Base-by-base conservation (phyloP, 73 alveolate genomes). In the Effrenium voratum region DNA sequence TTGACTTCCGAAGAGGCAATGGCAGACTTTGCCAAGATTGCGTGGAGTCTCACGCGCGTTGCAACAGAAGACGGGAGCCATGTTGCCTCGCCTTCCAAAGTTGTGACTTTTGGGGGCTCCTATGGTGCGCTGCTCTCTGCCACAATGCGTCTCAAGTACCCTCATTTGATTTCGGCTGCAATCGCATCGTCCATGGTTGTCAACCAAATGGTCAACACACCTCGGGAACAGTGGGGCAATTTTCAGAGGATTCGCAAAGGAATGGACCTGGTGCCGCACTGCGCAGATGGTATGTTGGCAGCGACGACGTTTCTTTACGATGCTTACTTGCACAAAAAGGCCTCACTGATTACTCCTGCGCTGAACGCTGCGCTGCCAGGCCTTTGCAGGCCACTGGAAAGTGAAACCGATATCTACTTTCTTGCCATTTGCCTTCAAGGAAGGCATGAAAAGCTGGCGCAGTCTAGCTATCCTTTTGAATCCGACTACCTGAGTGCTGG, bases 121-220 rank as follows among this genome's bases (percentile, higher is more conserved):
- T 99, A 99, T 87, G 99, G 99, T 5, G 99, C 99, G 36, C 99
- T 99, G 99, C 99, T 99, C n/a, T 99, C 99, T 66, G 99, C 99
- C 26, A 99, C 99, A 99, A 38, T 99, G 76, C 93, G 99, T 93
- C 94, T 99, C 99, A 99, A 99, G 93, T 99, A 91, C 90, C 99
- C 99, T 5, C 99, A 97, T 44, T 79, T 96, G 36, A 63, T 99
- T 63, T 70, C 99, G 66, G 99, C 99, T 32, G 99, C 99, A 40
- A 93, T 98, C 59, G 99, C 99, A 15, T 46, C 99, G 6, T 91
- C 99, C 63, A 52, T 52, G 63, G 63, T 52, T 19, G 63, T 52
- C 63, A 52, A 52, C 63, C 63, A 52, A 52, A 52, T 52, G 63
- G 63, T 52, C 26, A 19, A 52, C 63, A 52, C 63, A 52, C 63